Evolutionary conservation across 2,329 filamentous ascomycete species (phyloP).

Genomic region (Alternaria panax): DNA sequence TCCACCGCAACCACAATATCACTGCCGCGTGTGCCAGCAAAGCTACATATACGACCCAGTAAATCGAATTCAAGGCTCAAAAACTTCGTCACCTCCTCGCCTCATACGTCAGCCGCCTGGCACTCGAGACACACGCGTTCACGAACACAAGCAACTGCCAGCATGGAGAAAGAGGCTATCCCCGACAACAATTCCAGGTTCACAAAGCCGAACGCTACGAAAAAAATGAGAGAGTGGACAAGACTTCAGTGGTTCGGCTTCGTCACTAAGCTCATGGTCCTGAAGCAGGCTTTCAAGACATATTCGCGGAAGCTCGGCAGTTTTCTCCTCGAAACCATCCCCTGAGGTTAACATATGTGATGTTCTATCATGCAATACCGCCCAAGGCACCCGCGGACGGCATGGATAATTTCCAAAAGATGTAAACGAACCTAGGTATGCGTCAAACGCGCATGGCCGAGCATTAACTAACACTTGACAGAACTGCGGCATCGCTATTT

Average conservation of each 20-base stretch:
- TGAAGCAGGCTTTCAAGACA: background rate
- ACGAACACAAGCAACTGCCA: background rate
- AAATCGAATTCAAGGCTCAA: background rate
- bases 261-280: background rate
- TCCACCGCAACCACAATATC: background rate
- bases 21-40: accelerated
- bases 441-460: accelerated
- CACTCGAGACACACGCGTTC: no score
- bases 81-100: background rate
- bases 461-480: no score
- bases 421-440: accelerated
- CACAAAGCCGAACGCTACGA: background rate
- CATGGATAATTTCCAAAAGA: accelerated
- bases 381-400: accelerated
- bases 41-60: background rate
- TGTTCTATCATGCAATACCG: accelerated
- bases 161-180: background rate
- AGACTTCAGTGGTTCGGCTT: background rate
- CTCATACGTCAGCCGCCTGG: background rate
- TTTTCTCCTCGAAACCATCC: background rate
- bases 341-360: accelerated
- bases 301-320: background rate
- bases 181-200: background rate
- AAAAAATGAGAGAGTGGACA: background rate
- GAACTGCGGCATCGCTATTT: no score